Conservation (phyloP, 331 rosid species). For the Rosa hybrid region DNA sequence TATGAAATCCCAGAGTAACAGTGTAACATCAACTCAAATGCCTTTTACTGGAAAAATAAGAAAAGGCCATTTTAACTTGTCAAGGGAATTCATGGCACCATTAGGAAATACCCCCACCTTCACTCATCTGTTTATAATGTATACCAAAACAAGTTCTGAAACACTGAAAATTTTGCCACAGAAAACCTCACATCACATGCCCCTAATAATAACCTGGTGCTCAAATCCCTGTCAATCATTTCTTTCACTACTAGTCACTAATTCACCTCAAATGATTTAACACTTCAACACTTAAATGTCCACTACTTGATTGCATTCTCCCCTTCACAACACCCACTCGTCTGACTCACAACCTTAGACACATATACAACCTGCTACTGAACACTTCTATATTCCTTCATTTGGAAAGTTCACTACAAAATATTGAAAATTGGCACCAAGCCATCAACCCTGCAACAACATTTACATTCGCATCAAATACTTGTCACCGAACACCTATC, state of each 20-base stretch:
- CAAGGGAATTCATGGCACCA: neutral
- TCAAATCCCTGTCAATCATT: neutral
- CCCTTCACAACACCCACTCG: too few species aligned
- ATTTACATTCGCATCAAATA: neutral
- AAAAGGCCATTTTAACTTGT: too few species aligned
- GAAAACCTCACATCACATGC: too few species aligned
- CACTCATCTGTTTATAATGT: neutral
- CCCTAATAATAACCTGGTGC: too few species aligned
- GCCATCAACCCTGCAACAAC: neutral
- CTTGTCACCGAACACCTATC: neutral
- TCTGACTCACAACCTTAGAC: neutral
- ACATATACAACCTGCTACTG: neutral
- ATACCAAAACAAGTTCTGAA: too few species aligned
- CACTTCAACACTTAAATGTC: neutral
- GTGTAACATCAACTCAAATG: neutral
- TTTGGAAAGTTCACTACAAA: too few species aligned
- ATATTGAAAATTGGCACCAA: neutral
- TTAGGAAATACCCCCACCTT: neutral
- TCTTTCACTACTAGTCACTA: neutral
- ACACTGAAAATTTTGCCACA: neutral
- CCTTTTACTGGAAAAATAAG: neutral
- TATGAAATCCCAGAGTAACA: neutral
- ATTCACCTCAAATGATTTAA: neutral
- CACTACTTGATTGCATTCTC: too few species aligned
- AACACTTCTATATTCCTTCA: neutral